Conservation (phyloP, 306 rosid genomes). For the Sophora flavescens region DNA sequence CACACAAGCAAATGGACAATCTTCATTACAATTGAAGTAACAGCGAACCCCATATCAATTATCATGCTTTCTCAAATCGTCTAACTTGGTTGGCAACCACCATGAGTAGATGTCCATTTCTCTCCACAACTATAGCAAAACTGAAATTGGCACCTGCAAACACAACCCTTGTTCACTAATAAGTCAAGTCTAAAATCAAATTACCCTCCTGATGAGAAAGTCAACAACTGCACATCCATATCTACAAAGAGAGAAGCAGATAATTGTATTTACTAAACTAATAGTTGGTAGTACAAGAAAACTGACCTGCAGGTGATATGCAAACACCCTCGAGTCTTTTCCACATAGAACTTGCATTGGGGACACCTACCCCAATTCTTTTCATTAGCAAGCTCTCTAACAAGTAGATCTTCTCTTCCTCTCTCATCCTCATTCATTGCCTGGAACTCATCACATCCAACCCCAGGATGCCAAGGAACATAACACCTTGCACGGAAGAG, state of each 20-base stretch:
- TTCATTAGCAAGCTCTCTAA: slow-evolving; percentile 53
- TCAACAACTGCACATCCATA: not conserved
- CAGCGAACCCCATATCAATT: not conserved
- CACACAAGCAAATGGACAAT: not conserved
- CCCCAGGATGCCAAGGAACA: slow-evolving; percentile 71
- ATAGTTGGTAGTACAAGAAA: not conserved
- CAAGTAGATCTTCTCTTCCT: slow-evolving; percentile 54
- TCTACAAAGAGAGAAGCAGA: not conserved
- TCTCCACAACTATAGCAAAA: slow-evolving; percentile 66
- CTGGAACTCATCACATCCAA: slow-evolving; percentile 58
- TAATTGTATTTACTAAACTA: no score
- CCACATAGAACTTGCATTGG: slow-evolving; percentile 56
- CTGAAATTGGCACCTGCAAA: slow-evolving; percentile 63
- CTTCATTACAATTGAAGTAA: slow-evolving; percentile 12
- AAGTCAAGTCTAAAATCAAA: not conserved
- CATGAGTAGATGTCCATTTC: slow-evolving; percentile 51
- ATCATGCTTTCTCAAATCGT: not conserved
- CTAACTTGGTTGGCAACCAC: slow-evolving; percentile 50
- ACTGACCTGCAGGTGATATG: slow-evolving; percentile 70
- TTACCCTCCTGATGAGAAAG: not conserved
- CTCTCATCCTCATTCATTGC: slow-evolving; percentile 48
- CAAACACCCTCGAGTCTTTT: slow-evolving; percentile 55
- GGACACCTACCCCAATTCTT: slow-evolving; percentile 70
- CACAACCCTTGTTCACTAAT: not conserved
- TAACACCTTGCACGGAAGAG: slow-evolving; percentile 66